Evolutionary conservation across 305 asterid genomes (phyloP).

Genomic region (Rubia tinctorum): DNA sequence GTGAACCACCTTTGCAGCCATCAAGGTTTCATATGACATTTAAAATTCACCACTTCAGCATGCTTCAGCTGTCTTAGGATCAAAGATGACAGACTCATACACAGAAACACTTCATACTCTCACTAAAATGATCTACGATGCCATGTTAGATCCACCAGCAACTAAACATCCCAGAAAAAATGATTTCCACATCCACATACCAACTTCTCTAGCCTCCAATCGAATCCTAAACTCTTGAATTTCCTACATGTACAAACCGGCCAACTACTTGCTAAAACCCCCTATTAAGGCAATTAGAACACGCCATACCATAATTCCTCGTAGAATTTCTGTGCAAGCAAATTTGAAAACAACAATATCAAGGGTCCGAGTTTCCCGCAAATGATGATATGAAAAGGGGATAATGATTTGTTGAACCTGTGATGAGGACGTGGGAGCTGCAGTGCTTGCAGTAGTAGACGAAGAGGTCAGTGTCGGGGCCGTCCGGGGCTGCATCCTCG

Average conservation of each 20-base stretch:
- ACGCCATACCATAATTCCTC: background rate
- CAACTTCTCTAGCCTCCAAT: background rate
- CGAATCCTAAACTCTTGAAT: background rate
- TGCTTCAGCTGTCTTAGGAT: background rate
- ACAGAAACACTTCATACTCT: background rate
- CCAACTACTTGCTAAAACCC: background rate
- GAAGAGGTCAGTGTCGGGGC: conserved; percentile 89
- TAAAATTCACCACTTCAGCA: background rate
- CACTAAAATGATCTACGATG: background rate
- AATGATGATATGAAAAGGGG: background rate
- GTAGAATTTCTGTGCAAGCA: background rate
- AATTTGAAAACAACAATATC: background rate
- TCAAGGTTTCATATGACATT: background rate
- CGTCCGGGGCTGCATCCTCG: conserved; percentile 90
- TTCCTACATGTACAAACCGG: background rate
- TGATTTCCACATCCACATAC: background rate
- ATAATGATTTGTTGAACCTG: conserved; percentile 47
- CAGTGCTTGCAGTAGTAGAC: conserved; percentile 98
- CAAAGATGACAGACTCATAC: background rate
- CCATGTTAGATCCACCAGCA: background rate
- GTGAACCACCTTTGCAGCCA: background rate
- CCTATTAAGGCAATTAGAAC: background rate
- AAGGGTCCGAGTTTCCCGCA: background rate
- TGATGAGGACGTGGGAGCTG: conserved; percentile 93
- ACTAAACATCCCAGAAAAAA: background rate